Conservation (phyloP, 176 grass and related monocot genomes). For the bread wheat (Triticum aestivum) region DNA sequence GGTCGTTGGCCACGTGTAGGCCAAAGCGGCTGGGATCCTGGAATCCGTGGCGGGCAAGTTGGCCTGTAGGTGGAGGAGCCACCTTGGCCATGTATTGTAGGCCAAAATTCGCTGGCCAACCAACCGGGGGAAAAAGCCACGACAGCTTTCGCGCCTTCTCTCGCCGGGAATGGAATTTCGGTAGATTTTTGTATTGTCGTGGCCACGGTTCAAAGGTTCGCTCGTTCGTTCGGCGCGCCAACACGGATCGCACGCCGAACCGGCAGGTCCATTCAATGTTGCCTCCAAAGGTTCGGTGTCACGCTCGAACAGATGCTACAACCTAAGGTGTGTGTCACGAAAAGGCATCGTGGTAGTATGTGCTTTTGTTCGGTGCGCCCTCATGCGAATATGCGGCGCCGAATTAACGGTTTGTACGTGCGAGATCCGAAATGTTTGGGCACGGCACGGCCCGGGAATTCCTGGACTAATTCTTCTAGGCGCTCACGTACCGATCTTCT, state of each 20-base stretch:
- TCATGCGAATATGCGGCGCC: background rate
- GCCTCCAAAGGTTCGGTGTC: background rate
- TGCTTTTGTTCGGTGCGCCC: background rate
- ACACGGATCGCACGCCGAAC: conserved; percentile 17
- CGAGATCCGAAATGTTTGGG: background rate
- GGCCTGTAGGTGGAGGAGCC: background rate
- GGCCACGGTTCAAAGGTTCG: conserved; percentile 11
- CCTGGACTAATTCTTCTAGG: too few species aligned
- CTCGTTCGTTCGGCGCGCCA: conserved; percentile 1
- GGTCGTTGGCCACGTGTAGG: background rate
- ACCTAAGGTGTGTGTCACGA: background rate
- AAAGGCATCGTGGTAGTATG: background rate
- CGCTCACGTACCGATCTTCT: too few species aligned
- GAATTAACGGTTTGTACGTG: background rate
- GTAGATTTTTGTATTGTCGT: background rate
- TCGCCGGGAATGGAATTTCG: background rate
- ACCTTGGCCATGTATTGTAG: background rate
- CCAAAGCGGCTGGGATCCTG: too few species aligned
- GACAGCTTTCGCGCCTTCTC: background rate
- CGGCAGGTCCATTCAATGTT: background rate
- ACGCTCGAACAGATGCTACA: background rate
- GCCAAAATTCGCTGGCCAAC: background rate
- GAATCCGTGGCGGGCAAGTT: conserved; percentile 15
- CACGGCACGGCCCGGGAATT: too few species aligned
- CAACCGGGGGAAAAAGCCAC: background rate